Evolutionary conservation across 306 rosid genomes (phyloP).

Genomic region (Astragalus membranaceus): DNA sequence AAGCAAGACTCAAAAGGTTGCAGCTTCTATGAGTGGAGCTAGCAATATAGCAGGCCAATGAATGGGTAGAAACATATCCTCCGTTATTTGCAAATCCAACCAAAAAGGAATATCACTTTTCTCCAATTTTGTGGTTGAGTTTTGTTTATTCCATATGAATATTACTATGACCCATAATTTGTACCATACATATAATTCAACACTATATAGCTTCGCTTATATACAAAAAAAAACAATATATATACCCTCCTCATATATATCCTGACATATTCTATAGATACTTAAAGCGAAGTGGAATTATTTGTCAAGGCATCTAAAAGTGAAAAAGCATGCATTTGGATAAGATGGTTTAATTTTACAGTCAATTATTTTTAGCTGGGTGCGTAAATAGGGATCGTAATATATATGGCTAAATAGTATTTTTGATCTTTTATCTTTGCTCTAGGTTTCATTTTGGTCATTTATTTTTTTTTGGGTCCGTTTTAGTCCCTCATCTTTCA

Average conservation of each 20-base stretch:
- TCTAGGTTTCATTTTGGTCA: too few species aligned
- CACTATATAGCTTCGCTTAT: too few species aligned
- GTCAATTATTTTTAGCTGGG: not conserved
- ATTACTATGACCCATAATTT: too few species aligned
- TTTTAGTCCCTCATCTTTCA: too few species aligned
- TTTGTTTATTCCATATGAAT: not conserved
- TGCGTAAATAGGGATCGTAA: too few species aligned
- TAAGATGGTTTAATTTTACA: not conserved
- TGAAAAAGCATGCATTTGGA: not conserved
- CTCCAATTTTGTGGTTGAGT: not conserved
- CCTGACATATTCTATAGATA: not conserved
- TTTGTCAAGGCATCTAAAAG: not conserved
- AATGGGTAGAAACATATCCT: slow-evolving; percentile 15
- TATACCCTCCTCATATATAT: too few species aligned
- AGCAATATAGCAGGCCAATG: not conserved
- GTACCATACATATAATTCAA: too few species aligned
- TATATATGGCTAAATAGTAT: too few species aligned
- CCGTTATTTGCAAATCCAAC: slow-evolving; percentile 13
- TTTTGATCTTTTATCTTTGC: too few species aligned
- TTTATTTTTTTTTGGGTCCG: too few species aligned
- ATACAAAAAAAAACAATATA: too few species aligned
- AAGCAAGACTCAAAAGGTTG: slow-evolving; percentile 16
- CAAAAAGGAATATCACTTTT: slow-evolving; percentile 5
- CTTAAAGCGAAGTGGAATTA: slow-evolving; percentile 12
- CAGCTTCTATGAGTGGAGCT: slow-evolving; percentile 12